Evolutionary conservation across 164 flowering plant species (phyloP).

Genomic region (Dillenia suffruticosa): DNA sequence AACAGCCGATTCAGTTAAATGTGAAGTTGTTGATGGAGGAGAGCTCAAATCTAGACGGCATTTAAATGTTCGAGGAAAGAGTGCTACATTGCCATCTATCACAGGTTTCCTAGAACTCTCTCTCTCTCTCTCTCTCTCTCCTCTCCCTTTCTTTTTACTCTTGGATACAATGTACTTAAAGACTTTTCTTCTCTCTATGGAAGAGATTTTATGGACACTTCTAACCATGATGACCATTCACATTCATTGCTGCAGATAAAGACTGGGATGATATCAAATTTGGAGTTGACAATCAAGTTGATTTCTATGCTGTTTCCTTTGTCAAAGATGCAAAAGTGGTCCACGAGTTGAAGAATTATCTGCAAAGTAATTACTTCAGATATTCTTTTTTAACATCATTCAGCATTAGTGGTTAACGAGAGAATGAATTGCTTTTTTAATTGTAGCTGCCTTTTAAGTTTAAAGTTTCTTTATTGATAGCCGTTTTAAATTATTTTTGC

Average conservation of each 20-base stretch:
- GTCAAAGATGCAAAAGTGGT: conserved; percentile 93
- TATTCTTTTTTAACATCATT: not conserved
- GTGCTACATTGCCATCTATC: conserved; percentile 96
- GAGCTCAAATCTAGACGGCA: conserved; percentile 96
- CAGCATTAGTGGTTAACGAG: too few relatives aligned
- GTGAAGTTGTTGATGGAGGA: conserved; percentile 98
- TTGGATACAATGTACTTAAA: too few relatives aligned
- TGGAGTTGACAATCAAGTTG: conserved; percentile 92
- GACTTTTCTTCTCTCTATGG: too few relatives aligned
- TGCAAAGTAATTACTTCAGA: conserved; percentile 40
- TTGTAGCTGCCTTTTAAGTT: too few relatives aligned
- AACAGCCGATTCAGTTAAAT: conserved; percentile 85
- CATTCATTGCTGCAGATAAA: conserved; percentile 53
- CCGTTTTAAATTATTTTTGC: conserved; percentile 14
- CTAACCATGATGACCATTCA: conserved; percentile 5
- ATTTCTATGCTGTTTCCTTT: conserved; percentile 95
- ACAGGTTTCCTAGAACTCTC: conserved; percentile 44
- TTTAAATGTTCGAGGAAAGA: conserved; percentile 96
- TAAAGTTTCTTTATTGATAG: not conserved
- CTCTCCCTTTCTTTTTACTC: too few relatives aligned
- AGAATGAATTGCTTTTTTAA: too few relatives aligned
- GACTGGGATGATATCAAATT: conserved; percentile 96
- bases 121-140: too few relatives aligned
- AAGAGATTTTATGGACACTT: not conserved
- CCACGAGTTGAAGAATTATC: conserved; percentile 87